Evolutionary conservation across 2,329 filamentous ascomycete genomes (phyloP).

Genomic region (Cercospora citrullina): DNA sequence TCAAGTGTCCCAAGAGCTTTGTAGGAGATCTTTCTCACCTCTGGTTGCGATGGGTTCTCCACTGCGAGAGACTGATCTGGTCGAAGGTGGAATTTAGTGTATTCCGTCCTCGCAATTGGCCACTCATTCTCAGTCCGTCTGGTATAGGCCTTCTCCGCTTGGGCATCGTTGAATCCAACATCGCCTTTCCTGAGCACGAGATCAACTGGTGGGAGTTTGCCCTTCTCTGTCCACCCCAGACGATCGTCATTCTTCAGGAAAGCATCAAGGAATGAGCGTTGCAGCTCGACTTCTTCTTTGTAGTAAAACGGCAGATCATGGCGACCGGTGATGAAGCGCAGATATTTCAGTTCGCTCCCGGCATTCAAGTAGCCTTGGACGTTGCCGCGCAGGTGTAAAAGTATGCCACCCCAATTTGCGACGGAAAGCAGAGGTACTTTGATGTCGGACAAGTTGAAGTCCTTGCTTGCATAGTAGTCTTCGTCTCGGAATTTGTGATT

Average conservation of each 20-base stretch:
- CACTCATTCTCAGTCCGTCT: conserved; percentile 62
- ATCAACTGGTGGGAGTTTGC: conserved; percentile 61
- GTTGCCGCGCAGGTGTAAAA: conserved; percentile 68
- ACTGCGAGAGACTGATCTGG: conserved; percentile 45
- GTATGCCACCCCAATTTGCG: conserved; percentile 70
- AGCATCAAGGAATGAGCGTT: conserved; percentile 67
- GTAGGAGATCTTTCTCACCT: conserved; percentile 49
- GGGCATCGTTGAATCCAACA: conserved; percentile 65
- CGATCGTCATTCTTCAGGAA: conserved; percentile 69
- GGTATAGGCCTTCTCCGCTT: conserved; percentile 57
- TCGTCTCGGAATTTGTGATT: conserved; percentile 61
- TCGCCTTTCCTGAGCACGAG: conserved; percentile 66
- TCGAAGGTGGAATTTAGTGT: conserved; percentile 62
- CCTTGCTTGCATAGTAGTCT: conserved; percentile 63
- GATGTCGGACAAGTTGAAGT: conserved; percentile 65
- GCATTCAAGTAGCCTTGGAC: conserved; percentile 65
- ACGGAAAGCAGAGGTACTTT: conserved; percentile 67
- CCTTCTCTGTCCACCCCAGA: conserved; percentile 59
- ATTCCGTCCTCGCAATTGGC: conserved; percentile 66
- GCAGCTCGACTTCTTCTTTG: conserved; percentile 65
- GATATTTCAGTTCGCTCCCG: conserved; percentile 66
- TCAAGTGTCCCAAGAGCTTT: conserved; percentile 59
- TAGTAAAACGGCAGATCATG: conserved; percentile 75
- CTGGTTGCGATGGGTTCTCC: background rate
- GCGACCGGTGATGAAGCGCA: conserved; percentile 68